Evolutionary conservation across 2,329 filamentous ascomycete genomes (phyloP).

Genomic region (Phialocephala sp.): DNA sequence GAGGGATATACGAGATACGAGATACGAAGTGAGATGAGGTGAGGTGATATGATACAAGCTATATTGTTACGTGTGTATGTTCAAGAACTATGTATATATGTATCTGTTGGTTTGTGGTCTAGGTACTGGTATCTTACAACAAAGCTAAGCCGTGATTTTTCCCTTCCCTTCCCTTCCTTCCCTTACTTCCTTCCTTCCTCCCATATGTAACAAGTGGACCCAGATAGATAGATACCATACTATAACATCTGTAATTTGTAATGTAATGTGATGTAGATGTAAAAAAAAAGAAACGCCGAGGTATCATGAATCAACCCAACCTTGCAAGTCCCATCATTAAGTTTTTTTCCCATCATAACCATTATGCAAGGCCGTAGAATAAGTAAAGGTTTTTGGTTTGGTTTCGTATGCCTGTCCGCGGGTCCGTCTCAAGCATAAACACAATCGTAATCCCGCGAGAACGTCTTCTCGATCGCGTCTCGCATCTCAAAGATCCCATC

Average conservation of each 20-base stretch:
- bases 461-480: constrained; percentile 50
- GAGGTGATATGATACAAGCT: not conserved
- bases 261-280: not conserved
- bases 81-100: not conserved
- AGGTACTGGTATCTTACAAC: constrained; percentile 10
- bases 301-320: constrained; percentile 10
- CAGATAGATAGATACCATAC: not conserved
- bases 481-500: constrained; percentile 35
- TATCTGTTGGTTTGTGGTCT: not conserved
- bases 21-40: not conserved
- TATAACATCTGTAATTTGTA: too few species aligned
- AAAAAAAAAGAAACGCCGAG: constrained; percentile 7
- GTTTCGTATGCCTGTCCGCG: not conserved
- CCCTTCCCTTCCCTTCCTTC: not conserved
- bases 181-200: not conserved
- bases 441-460: constrained; percentile 36
- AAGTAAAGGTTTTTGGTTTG: not conserved
- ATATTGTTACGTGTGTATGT: not conserved
- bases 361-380: not conserved
- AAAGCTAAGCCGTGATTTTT: not conserved
- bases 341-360: not conserved
- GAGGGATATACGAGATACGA: too few species aligned
- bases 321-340: not conserved
- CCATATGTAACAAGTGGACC: not conserved
- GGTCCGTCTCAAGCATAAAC: constrained; percentile 34